Percentiles rank a stretch among this genome's conserved stretches.
These are phyloP conservation scores for Micractinium sp. DNA, from an alignment of 139 green algal species.

Conservation along the genomic window DNA sequence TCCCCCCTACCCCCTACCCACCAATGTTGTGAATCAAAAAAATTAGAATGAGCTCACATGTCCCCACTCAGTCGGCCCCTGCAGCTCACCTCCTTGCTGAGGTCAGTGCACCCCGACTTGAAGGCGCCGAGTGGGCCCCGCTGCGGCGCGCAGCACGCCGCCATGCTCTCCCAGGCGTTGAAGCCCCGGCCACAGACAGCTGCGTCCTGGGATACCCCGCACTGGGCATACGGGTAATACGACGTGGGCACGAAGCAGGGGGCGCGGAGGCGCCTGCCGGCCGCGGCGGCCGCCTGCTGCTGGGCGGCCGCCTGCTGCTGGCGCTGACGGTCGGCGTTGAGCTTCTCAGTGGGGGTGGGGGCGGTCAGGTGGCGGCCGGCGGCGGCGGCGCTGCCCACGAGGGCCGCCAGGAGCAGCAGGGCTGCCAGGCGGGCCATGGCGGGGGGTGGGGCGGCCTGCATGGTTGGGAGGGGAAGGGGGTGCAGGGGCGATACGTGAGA, in stretches of 20 bases:
- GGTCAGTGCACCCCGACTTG: conserved; percentile 27
- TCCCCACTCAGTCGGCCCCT: background rate
- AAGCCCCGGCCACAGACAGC: conserved; percentile 25
- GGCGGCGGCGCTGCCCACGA: background rate
- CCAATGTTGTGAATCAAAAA: too few relatives aligned
- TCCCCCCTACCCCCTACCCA: too few relatives aligned
- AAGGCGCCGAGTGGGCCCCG: background rate
- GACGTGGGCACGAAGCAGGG: conserved; percentile 30
- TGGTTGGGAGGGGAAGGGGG: background rate
- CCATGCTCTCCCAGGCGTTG: conserved; percentile 15
- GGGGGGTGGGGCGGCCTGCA: too few relatives aligned
- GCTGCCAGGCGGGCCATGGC: background rate
- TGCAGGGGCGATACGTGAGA: background rate
- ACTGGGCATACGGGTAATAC: conserved; percentile 31
- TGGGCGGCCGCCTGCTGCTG: background rate
- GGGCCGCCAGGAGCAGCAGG: conserved; percentile 6
- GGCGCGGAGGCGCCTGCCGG: background rate
- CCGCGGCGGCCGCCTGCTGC: background rate
- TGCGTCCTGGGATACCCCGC: background rate
- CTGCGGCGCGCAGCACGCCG: background rate
- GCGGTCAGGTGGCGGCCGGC: background rate
- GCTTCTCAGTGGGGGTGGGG: conserved; percentile 1
- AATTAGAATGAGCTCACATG: too few relatives aligned
- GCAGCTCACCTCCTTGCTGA: background rate
- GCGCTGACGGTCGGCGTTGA: background rate